Evolutionary conservation across 2,329 filamentous ascomycete species (phyloP).

Genomic region (Colletotrichum abscissum): DNA sequence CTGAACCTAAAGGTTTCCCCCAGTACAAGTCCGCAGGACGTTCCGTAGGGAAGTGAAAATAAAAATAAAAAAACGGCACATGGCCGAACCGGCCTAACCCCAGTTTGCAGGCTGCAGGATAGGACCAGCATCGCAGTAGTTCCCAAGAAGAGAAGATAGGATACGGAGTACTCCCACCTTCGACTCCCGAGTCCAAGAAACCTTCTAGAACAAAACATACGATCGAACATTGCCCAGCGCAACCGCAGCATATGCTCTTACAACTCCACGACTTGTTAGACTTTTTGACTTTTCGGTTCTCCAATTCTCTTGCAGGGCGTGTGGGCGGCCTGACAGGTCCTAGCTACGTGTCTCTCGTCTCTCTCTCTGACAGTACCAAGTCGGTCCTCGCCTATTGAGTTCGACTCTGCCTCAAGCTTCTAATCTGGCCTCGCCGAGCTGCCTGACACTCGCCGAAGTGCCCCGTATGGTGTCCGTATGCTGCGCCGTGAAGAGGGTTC

Average conservation of each 20-base stretch:
- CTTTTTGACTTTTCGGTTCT: background rate
- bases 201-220: background rate
- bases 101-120: background rate
- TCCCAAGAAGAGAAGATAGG: background rate
- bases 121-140: background rate
- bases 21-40: background rate
- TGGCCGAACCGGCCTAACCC: background rate
- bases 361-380: background rate
- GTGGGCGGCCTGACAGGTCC: background rate
- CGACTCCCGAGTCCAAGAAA: background rate
- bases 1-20: background rate
- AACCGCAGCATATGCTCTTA: background rate
- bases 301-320: background rate
- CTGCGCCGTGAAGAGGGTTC: conserved; percentile 50
- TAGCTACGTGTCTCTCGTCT: background rate
- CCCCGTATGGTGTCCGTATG: conserved; percentile 73
- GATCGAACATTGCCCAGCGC: background rate
- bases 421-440: background rate
- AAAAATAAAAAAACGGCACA: background rate
- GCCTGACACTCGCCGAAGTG: conserved; percentile 85
- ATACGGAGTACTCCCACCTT: background rate
- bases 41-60: no score
- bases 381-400: background rate
- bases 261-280: background rate
- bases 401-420: background rate